phyloP scores from a whole-genome alignment of 768 basidiomycete species.

The Termitomyces sp. region DNA sequence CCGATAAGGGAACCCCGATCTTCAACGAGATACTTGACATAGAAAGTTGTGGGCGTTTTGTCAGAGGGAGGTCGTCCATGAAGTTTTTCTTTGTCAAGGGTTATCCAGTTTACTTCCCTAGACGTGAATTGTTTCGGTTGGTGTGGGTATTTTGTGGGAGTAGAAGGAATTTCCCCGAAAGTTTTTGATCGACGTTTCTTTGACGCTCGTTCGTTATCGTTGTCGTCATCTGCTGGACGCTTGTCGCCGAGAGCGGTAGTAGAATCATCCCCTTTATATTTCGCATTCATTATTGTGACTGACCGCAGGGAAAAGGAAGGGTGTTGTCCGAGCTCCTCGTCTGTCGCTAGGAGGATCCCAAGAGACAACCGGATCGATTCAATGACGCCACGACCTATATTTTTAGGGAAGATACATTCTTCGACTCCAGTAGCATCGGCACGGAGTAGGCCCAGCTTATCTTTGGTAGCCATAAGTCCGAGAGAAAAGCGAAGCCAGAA shows the following conservation, averaged over 20 bases:
- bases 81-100: not conserved
- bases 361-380: too few species aligned
- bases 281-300: too few species aligned
- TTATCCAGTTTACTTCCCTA: not conserved
- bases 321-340: too few species aligned
- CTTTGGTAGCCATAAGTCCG: not conserved
- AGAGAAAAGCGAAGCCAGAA: not conserved
- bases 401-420: not conserved
- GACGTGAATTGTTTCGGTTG: not conserved
- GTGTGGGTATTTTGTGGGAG: not conserved
- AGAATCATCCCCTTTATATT: too few species aligned
- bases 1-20: not conserved
- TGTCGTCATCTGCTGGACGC: not conserved
- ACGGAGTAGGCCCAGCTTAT: not conserved
- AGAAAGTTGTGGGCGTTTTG: not conserved
- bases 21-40: not conserved
- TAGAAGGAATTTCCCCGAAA: too few species aligned
- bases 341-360: too few species aligned
- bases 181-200: too few species aligned
- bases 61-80: too few species aligned
- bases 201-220: not conserved
- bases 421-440: not conserved
- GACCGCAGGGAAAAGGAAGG: too few species aligned
- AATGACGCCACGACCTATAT: too few species aligned
- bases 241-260: not conserved